phyloP scores from a whole-genome alignment of 805 yeast genomes.

The Tetrapisispora nanseiensis region DNA sequence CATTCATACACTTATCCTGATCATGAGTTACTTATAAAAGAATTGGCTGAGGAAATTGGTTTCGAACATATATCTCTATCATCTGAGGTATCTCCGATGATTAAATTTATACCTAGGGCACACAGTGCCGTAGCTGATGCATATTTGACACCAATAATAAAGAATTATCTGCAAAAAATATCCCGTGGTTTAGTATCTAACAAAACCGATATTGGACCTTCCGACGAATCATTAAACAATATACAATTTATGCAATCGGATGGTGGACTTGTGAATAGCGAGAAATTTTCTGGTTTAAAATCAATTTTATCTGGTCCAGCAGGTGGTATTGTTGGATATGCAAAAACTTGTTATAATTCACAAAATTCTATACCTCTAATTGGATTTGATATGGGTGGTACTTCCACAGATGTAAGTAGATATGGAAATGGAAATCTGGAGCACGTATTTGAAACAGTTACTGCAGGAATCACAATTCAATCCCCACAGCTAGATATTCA shows the following conservation, averaged over 20 bases:
- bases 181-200: slow-evolving; percentile 42
- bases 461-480: slow-evolving; percentile 76
- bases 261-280: slow-evolving; percentile 85
- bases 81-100: slow-evolving; percentile 65
- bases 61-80: slow-evolving; percentile 62
- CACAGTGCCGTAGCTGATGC: slow-evolving; percentile 77
- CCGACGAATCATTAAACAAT: slow-evolving; percentile 34
- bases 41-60: slow-evolving; percentile 55
- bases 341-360: slow-evolving; percentile 63
- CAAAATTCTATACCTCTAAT: slow-evolving; percentile 51
- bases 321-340: slow-evolving; percentile 93
- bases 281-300: slow-evolving; percentile 72
- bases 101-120: slow-evolving; percentile 64
- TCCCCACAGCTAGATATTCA: slow-evolving; percentile 77
- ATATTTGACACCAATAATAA: slow-evolving; percentile 70
- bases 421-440: slow-evolving; percentile 59
- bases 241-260: slow-evolving; percentile 93
- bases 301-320: slow-evolving; percentile 96
- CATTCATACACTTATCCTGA: slow-evolving; percentile 67
- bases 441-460: slow-evolving; percentile 73
- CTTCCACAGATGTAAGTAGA: slow-evolving; percentile 77
- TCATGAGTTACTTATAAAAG: slow-evolving; percentile 54
- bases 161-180: slow-evolving; percentile 52
- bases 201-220: not conserved
- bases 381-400: slow-evolving; percentile 89